These are phyloP conservation scores for Gynandropsis gynandra DNA, from an alignment of 345 rosid genomes.

Conservation along the genomic window DNA sequence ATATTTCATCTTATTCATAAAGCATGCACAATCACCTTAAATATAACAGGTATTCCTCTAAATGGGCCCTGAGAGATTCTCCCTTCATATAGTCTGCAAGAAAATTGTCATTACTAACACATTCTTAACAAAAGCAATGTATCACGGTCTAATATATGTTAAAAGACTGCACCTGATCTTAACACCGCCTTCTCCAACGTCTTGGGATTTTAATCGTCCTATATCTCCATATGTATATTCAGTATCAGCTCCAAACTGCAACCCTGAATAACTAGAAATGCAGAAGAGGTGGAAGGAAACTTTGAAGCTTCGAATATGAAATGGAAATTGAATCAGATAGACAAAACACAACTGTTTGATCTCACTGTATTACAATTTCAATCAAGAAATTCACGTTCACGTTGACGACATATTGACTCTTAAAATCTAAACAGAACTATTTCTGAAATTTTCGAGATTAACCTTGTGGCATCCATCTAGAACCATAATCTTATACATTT, in stretches of 20 bases:
- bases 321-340: neutral
- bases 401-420: neutral
- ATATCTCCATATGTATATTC: conserved; percentile 34
- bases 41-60: conserved; percentile 54
- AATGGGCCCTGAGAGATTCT: conserved; percentile 70
- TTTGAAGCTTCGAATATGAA: conserved; percentile 10
- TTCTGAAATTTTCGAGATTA: no score
- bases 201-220: conserved; percentile 57
- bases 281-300: conserved; percentile 5
- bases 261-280: conserved; percentile 56
- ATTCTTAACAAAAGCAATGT: conserved; percentile 20
- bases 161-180: conserved; percentile 57
- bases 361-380: neutral
- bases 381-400: neutral
- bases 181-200: conserved; percentile 82
- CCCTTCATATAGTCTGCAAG: conserved; percentile 91
- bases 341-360: neutral
- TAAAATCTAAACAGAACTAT: no score
- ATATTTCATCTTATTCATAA: neutral
- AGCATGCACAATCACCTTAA: conserved; percentile 49
- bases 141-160: conserved; percentile 7
- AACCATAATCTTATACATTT: neutral
- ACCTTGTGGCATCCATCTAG: neutral
- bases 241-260: conserved; percentile 41
- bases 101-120: conserved; percentile 42